Percentiles rank a stretch among this genome's conserved stretches.
phyloP scores from a whole-genome alignment of 805 yeast genomes.

The Yarrowia divulgata region DNA sequence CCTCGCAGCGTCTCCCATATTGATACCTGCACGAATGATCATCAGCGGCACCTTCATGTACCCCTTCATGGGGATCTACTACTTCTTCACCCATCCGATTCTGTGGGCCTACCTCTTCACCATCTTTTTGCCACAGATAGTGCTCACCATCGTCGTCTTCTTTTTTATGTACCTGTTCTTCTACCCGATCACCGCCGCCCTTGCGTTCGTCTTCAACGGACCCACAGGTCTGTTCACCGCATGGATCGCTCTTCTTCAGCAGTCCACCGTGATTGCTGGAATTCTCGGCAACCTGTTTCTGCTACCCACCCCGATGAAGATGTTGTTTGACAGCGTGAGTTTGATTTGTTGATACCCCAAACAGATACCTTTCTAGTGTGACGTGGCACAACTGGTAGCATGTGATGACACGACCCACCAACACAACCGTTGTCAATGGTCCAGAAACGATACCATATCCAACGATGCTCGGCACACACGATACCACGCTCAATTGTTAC shows the following conservation, averaged over 20 bases:
- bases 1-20: slow-evolving; percentile 43
- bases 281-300: slow-evolving; percentile 55
- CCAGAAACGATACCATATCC: background rate
- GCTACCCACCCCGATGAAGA: slow-evolving; percentile 58
- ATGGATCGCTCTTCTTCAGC: slow-evolving; percentile 56
- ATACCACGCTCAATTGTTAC: no score
- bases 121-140: slow-evolving; percentile 56
- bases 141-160: slow-evolving; percentile 53
- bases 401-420: no score
- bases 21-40: slow-evolving; percentile 45
- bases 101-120: slow-evolving; percentile 59
- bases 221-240: slow-evolving; percentile 61
- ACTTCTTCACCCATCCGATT: slow-evolving; percentile 54
- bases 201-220: slow-evolving; percentile 56
- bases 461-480: no score
- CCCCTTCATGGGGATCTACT: slow-evolving; percentile 54
- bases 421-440: background rate
- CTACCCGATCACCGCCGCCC: slow-evolving; percentile 57
- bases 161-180: slow-evolving; percentile 51
- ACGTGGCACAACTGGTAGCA: background rate
- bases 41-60: slow-evolving; percentile 48
- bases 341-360: background rate
- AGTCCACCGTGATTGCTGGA: slow-evolving; percentile 54
- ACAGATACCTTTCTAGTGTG: background rate
- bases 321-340: slow-evolving; percentile 58